Evolutionary conservation across 2,329 filamentous ascomycete genomes (phyloP).

Genomic region (Tolypocladium inflatum): DNA sequence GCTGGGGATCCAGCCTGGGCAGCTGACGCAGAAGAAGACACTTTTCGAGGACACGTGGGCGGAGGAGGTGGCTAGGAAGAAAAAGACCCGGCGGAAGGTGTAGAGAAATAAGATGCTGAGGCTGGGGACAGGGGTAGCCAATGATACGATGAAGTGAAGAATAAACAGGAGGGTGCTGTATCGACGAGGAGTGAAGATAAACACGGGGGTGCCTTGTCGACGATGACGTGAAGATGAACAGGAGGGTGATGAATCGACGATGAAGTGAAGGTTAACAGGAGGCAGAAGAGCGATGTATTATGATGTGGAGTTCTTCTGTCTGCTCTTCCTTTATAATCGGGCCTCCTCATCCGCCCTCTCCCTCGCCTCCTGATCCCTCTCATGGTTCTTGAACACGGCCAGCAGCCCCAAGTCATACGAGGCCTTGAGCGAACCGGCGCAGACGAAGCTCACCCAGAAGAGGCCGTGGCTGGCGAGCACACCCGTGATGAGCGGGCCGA

Average conservation of each 20-base stretch:
- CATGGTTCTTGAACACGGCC: slow-evolving; percentile 14
- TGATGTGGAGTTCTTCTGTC: background rate
- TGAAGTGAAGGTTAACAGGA: no score
- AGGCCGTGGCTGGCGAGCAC: slow-evolving; percentile 42
- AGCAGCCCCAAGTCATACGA: slow-evolving; percentile 51
- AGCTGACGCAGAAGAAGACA: slow-evolving; percentile 51
- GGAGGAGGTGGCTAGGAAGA: slow-evolving; percentile 10
- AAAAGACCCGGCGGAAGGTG: slow-evolving; percentile 3
- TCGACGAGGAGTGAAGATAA: no score
- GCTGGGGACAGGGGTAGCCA: background rate
- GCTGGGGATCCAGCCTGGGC: slow-evolving; percentile 54
- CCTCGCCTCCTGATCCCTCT: slow-evolving; percentile 1
- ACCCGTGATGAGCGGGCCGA: slow-evolving; percentile 57
- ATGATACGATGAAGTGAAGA: background rate
- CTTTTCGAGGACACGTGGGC: slow-evolving; percentile 63
- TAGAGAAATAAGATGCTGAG: background rate
- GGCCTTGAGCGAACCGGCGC: slow-evolving; percentile 54
- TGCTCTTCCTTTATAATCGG: background rate
- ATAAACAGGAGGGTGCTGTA: background rate
- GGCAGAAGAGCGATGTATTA: background rate
- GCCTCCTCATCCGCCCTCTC: background rate
- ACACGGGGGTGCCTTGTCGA: no score
- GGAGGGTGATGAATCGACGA: no score
- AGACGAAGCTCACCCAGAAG: slow-evolving; percentile 54
- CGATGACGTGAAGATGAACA: background rate